Evolutionary conservation across 306 rosid genomes (phyloP), one percentile per base, ranked within the genome.

Genomic region (Vachellia collinsii): DNA sequence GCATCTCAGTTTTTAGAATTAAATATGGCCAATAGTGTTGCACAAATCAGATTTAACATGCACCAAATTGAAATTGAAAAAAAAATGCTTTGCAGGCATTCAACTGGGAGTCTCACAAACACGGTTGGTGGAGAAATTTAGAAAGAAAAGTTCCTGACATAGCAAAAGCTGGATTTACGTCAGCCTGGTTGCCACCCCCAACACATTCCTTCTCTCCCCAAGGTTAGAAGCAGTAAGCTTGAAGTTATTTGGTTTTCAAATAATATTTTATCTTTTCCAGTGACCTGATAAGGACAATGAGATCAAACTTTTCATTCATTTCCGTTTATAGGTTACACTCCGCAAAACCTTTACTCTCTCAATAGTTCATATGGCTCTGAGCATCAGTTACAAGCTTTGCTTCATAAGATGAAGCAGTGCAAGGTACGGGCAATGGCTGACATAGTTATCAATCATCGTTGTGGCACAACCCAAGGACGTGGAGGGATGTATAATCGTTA

Each of bases 161-260:
- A 11, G 94, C 97, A 59, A 80, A 83, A 73, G 81, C 94, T 82
- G 98, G 98, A 70, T 88, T 94, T 74, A 91, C 98, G 12, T 91
- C 98, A 19, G 93, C 85, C 22, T 94, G 97, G 98, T 82, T 94
- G 88, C 98, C 98, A 16, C 98, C 97, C n/a, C 82, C 97, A 66
- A 88, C 90, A 78, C 91, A 92, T 46, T 92, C 98, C 62, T 75
- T 91, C 41, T 73, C 98, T 19, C 86, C 95, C 47, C 86, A 94
- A 88, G 98, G 98, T 92, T 70, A 80, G 78, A 75, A 47, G 58
- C 72, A 79, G 58, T 77, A 68, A 36, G 36, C 79, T 66, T 68
- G 48, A 59, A 51, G 37, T 77, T 38, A 65, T 64, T 34, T 29
- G 44, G 44, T 63, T 39, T 51, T 34, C n/a, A 19, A 46, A 42